Conservation (phyloP, 2,329 filamentous ascomycete species). For the Exophiala sideris region DNA sequence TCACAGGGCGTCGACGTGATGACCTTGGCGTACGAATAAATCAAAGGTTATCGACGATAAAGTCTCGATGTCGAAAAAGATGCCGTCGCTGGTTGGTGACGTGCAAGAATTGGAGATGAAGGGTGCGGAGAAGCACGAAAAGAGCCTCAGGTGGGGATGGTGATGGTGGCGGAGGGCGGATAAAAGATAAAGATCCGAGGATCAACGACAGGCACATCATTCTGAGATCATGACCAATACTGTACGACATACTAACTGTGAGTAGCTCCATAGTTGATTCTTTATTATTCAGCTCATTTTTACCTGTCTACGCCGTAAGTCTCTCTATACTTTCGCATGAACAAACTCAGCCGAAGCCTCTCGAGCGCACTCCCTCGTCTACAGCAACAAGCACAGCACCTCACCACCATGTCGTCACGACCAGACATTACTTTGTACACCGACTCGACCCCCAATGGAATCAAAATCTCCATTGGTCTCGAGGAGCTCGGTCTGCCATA, state of each 20-base stretch:
- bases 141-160: too few relatives aligned
- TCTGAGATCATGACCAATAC: background rate
- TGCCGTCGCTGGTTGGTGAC: too few relatives aligned
- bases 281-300: background rate
- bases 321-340: background rate
- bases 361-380: constrained; percentile 5
- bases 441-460: constrained; percentile 78
- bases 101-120: too few relatives aligned
- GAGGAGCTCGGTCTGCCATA: constrained; percentile 67
- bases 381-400: constrained; percentile 18
- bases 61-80: too few relatives aligned
- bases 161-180: too few relatives aligned
- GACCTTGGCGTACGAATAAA: too few relatives aligned
- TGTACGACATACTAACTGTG: background rate
- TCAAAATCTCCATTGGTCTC: constrained; percentile 82
- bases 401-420: constrained; percentile 14
- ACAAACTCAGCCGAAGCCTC: background rate
- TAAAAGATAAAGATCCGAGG: too few relatives aligned
- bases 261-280: background rate
- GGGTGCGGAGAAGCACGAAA: too few relatives aligned
- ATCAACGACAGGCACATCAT: background rate
- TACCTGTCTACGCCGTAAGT: background rate
- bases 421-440: constrained; percentile 74
- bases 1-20: too few relatives aligned
- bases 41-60: too few relatives aligned